Base-by-base conservation (phyloP, 176 grass and related monocot genomes). In the Poa annua region DNA sequence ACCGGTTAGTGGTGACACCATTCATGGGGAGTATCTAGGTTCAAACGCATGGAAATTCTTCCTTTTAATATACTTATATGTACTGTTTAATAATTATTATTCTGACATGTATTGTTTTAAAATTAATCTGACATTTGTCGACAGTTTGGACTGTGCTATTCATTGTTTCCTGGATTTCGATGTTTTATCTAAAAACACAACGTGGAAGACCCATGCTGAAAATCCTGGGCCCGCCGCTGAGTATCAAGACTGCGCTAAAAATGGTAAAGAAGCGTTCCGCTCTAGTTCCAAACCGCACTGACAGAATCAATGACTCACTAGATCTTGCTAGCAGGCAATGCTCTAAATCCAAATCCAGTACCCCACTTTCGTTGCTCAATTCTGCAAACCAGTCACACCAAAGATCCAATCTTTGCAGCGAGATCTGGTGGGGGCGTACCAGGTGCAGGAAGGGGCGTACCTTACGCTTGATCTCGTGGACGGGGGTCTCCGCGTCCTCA, bases 391-490 rank as follows among this genome's bases (percentile, higher is more conserved):
- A 67, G 44, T 8, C 7, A 29, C 24, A 34, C 39, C 3, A 26
- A 57, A 88, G 80, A 87, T 81, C 68, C 48, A 66, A 81, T 79
- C 35, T 79, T 85, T 15, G 25, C n/a, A 84, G 69, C 82, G 65
- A 74, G 79, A 92, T 95, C 88, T 92, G 77, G 53, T 7, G 50
- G 22, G 35, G 8, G 21, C 15, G 49, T 11, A 26, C 60, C 14
- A 47, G 77, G 44, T 3, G 62, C 54, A 55, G 20, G 62, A 79
- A 24, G 42, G 38, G 29, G 29, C 64, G 44, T 75, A 97, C 94
- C 94, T 97, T 97, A 14, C 91, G 78, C 91, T 98, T 98, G 91
- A 93, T 93, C 85, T 95, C 93, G 79, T 98, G 87, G 87, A 99
- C 60, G 63, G 91, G 71, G 29, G 33, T 90, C 19, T 88, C 67